These are phyloP conservation scores for Gracilaria caudata DNA, from an alignment of 23 red algal genomes.

Conservation along the genomic window DNA sequence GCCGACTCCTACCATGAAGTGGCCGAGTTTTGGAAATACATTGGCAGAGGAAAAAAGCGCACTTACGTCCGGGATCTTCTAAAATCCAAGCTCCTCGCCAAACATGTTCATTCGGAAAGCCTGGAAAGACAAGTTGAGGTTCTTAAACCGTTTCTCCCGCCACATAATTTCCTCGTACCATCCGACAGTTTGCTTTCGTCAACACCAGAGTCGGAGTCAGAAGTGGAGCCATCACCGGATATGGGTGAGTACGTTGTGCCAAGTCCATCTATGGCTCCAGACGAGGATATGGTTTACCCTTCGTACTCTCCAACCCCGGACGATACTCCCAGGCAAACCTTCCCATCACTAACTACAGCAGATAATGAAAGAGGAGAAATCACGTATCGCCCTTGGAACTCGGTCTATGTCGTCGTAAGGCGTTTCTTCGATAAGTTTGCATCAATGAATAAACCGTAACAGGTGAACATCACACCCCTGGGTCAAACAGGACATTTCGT, in stretches of 20 bases:
- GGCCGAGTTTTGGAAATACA: constrained; percentile 10
- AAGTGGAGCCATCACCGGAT: constrained; percentile 1
- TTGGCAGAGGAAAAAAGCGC: background rate
- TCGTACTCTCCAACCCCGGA: background rate
- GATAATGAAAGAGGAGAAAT: constrained; percentile 23
- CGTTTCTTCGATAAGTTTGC: background rate
- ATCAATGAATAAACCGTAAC: background rate
- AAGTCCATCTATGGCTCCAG: background rate
- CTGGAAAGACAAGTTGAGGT: background rate
- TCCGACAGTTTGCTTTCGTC: too few species aligned
- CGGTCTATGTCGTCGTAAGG: constrained; percentile 22
- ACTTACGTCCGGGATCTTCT: background rate
- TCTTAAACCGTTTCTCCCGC: background rate
- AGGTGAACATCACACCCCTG: background rate
- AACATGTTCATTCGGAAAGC: background rate
- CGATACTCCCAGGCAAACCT: background rate
- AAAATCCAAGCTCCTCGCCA: background rate
- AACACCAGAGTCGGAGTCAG: background rate
- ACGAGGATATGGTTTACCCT: background rate
- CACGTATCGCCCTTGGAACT: constrained; percentile 27
- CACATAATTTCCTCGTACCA: background rate
- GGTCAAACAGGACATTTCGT: background rate
- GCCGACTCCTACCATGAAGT: background rate
- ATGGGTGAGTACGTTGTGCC: background rate
- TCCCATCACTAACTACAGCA: constrained; percentile 1